Evolutionary conservation across 148 eudicot genomes (phyloP).

Genomic region (Cornus controversa): DNA sequence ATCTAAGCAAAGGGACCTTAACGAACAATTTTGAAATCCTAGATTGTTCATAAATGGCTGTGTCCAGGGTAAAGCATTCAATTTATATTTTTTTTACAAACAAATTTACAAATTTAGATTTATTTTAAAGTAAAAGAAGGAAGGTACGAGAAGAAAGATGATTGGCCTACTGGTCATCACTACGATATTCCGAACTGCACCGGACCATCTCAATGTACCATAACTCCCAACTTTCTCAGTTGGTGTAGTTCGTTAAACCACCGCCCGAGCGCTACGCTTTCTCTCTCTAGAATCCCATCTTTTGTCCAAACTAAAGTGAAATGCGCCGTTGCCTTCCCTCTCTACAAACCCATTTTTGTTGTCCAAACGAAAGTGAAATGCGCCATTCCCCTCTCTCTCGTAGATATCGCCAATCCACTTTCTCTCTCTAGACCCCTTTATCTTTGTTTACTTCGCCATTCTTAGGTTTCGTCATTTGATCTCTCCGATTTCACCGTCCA

Average conservation of each 20-base stretch:
- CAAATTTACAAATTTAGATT: no score
- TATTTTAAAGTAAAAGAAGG: no score
- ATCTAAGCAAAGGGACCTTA: no score
- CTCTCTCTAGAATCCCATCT: neutral
- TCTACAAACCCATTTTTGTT: neutral
- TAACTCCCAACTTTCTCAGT: neutral
- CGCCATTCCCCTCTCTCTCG: slow-evolving; percentile 3
- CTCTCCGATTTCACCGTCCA: slow-evolving; percentile 22
- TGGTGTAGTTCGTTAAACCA: slow-evolving; percentile 16
- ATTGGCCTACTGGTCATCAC: no score
- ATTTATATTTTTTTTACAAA: no score
- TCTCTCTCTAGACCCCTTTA: neutral
- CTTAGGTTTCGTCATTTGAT: neutral
- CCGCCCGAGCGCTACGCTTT: neutral
- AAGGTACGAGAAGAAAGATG: no score
- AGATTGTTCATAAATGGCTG: no score
- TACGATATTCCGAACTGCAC: neutral
- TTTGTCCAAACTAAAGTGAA: neutral
- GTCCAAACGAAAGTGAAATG: neutral
- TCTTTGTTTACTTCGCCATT: neutral
- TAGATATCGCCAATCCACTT: slow-evolving; percentile 15
- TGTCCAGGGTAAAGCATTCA: no score
- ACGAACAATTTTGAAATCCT: no score
- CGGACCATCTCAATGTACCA: neutral
- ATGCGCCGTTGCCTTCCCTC: neutral